phyloP scores from a whole-genome alignment of 2,329 filamentous ascomycete genomes.

The Zymoseptoria passerinii region DNA sequence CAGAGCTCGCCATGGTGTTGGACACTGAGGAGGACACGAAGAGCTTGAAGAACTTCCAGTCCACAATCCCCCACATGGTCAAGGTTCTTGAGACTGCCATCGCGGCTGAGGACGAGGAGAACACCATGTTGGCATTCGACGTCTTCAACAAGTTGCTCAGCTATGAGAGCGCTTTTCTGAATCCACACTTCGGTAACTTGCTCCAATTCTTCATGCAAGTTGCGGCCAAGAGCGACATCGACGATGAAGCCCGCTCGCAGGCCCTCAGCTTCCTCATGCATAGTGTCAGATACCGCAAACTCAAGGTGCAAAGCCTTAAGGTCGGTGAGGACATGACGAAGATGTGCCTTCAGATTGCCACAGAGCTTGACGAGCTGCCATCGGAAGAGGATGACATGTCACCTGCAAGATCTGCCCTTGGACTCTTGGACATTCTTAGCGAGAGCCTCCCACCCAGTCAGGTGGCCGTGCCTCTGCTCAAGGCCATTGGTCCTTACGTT shows the following conservation, averaged over 20 bases:
- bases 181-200: slow-evolving; percentile 79
- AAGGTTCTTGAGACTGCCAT: slow-evolving; percentile 79
- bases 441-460: slow-evolving; percentile 85
- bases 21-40: slow-evolving; percentile 77
- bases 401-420: slow-evolving; percentile 74
- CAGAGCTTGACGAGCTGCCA: slow-evolving; percentile 69
- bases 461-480: slow-evolving; percentile 84
- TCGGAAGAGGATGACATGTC: slow-evolving; percentile 75
- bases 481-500: slow-evolving; percentile 76
- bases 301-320: slow-evolving; percentile 87
- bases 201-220: slow-evolving; percentile 91
- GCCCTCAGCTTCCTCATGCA: slow-evolving; percentile 92
- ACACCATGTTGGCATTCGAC: slow-evolving; percentile 83
- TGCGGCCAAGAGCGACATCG: slow-evolving; percentile 63
- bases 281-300: slow-evolving; percentile 80
- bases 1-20: slow-evolving; percentile 77
- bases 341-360: slow-evolving; percentile 80
- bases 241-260: slow-evolving; percentile 81
- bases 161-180: slow-evolving; percentile 77
- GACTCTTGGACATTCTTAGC: slow-evolving; percentile 80
- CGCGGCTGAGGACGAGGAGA: slow-evolving; percentile 66
- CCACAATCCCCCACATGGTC: slow-evolving; percentile 79
- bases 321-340: slow-evolving; percentile 80
- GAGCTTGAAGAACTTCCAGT: slow-evolving; percentile 66
- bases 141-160: slow-evolving; percentile 93